Evolutionary conservation across 768 basidiomycete genomes (phyloP).

Genomic region (Rubroboletus satanas): DNA sequence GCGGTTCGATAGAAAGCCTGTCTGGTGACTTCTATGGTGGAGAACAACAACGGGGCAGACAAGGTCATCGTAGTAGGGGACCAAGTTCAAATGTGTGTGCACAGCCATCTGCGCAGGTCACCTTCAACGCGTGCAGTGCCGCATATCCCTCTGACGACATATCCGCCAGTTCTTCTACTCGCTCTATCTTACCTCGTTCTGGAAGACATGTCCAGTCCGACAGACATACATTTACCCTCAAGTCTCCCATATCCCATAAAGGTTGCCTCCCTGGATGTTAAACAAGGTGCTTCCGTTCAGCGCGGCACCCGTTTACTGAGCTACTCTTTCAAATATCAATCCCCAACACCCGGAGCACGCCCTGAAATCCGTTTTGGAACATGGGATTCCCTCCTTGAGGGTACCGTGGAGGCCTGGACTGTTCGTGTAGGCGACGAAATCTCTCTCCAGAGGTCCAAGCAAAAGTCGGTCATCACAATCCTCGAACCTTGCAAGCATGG

Average conservation of each 20-base stretch:
- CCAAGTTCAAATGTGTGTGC: neutral
- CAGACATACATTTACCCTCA: slow-evolving; percentile 71
- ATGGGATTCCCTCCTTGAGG: slow-evolving; percentile 88
- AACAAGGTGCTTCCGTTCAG: slow-evolving; percentile 42
- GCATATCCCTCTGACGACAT: slow-evolving; percentile 11
- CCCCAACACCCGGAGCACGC: slow-evolving; percentile 41
- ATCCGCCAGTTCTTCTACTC: neutral
- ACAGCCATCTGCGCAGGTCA: slow-evolving; percentile 20
- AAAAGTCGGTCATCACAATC: slow-evolving; percentile 59
- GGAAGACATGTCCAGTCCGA: slow-evolving; percentile 52
- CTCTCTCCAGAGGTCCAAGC: slow-evolving; percentile 53
- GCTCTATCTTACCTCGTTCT: neutral
- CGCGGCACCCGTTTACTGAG: slow-evolving; percentile 79
- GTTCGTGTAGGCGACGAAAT: slow-evolving; percentile 63
- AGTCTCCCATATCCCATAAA: slow-evolving; percentile 86
- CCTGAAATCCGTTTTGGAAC: slow-evolving; percentile 78
- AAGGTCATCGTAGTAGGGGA: slow-evolving; percentile 4
- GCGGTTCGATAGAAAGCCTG: slow-evolving; percentile 71
- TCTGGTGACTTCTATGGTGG: slow-evolving; percentile 72
- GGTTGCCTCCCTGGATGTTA: slow-evolving; percentile 63
- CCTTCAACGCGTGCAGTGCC: neutral
- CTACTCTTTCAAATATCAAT: slow-evolving; percentile 71
- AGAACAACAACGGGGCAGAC: slow-evolving; percentile 52
- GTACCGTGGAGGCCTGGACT: slow-evolving; percentile 69
- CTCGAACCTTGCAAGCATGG: slow-evolving; percentile 96